phyloP scores from a whole-genome alignment of 2,329 filamentous ascomycete species.

The Sclerotinia subarctica region DNA sequence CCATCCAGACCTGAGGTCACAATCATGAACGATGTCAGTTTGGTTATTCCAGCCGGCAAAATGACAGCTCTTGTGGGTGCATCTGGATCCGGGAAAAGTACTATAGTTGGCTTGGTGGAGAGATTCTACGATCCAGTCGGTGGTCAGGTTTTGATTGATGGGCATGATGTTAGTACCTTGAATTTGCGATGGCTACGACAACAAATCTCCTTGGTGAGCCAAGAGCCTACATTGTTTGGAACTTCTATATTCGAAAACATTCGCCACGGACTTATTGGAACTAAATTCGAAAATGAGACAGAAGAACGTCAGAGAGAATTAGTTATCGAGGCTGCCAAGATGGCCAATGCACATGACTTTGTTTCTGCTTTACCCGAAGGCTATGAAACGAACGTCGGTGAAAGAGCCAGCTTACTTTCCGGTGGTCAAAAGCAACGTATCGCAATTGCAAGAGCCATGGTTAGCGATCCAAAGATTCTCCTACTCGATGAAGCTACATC shows the following conservation, averaged over 20 bases:
- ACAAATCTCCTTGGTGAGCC: constrained; percentile 87
- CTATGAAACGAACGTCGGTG: constrained; percentile 93
- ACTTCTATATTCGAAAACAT: constrained; percentile 91
- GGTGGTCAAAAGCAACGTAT: constrained; percentile 97
- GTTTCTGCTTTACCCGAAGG: constrained; percentile 77
- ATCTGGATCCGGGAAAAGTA: constrained; percentile 92
- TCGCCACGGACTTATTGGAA: constrained; percentile 84
- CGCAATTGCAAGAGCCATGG: constrained; percentile 85
- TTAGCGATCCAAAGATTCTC: constrained; percentile 87
- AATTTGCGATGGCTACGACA: constrained; percentile 90
- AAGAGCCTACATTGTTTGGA: constrained; percentile 87
- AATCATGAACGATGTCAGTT: constrained; percentile 79
- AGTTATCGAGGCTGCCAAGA: constrained; percentile 77
- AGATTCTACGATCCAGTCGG: constrained; percentile 89
- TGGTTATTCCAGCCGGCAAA: constrained; percentile 82
- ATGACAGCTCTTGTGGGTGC: constrained; percentile 91
- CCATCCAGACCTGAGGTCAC: constrained; percentile 87
- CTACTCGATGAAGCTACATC: constrained; percentile 94
- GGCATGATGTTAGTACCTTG: constrained; percentile 72
- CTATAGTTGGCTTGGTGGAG: constrained; percentile 88
- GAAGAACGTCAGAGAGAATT: constrained; percentile 67
- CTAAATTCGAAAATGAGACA: constrained; percentile 64
- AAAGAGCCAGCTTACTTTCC: constrained; percentile 86
- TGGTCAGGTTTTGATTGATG: constrained; percentile 77
- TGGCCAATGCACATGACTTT: constrained; percentile 94